Evolutionary conservation across 768 basidiomycete genomes (phyloP).

Genomic region (Lentinula sp.): DNA sequence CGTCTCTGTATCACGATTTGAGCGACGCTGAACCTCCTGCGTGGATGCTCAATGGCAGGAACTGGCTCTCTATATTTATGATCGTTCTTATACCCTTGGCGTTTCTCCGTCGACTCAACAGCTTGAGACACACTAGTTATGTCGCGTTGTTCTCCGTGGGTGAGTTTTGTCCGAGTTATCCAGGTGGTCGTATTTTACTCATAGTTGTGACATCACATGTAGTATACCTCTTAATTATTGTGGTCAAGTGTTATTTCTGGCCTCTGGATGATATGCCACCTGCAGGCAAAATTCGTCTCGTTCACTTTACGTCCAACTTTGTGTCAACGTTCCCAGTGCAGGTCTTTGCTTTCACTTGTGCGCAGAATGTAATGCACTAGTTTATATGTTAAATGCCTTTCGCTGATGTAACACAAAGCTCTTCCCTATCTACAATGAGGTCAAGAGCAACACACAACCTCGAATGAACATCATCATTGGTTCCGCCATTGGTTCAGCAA

Average conservation of each 20-base stretch:
- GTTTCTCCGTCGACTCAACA: constrained; percentile 80
- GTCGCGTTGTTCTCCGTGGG: constrained; percentile 87
- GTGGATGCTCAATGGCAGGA: constrained; percentile 71
- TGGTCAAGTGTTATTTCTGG: constrained; percentile 73
- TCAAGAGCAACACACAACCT: constrained; percentile 70
- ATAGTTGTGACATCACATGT: background rate
- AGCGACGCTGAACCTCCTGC: constrained; percentile 54
- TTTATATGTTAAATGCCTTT: background rate
- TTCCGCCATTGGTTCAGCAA: constrained; percentile 79
- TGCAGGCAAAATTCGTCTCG: constrained; percentile 61
- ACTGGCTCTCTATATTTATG: constrained; percentile 83
- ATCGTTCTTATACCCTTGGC: constrained; percentile 70
- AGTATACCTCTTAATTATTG: constrained; percentile 79
- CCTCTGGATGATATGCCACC: constrained; percentile 59
- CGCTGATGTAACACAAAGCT: constrained; percentile 39
- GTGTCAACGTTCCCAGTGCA: constrained; percentile 89
- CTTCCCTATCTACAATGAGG: constrained; percentile 92
- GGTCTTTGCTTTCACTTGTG: constrained; percentile 88
- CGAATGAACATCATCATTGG: constrained; percentile 88
- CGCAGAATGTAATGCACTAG: constrained; percentile 68
- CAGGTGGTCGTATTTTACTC: background rate
- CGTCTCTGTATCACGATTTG: constrained; percentile 75
- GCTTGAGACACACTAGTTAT: constrained; percentile 86
- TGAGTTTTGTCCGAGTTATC: constrained; percentile 29
- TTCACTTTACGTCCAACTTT: constrained; percentile 74